Evolutionary conservation across 2,329 filamentous ascomycete genomes (phyloP).

Genomic region (Fusarium irregulare): DNA sequence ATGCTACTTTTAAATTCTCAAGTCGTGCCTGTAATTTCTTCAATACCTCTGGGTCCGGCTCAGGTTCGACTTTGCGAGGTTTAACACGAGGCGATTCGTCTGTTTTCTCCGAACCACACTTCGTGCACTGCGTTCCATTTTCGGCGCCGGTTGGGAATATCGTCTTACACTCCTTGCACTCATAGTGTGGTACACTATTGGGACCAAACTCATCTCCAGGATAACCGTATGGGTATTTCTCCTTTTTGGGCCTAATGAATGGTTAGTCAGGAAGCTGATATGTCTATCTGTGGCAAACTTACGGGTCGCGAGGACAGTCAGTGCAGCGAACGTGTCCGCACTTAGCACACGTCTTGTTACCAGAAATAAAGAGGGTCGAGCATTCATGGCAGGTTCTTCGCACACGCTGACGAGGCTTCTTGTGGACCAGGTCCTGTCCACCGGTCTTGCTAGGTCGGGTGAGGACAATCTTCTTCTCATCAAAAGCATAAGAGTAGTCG

Average conservation of each 20-base stretch:
- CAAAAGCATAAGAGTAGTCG: slow-evolving; percentile 60
- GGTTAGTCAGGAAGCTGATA: slow-evolving; percentile 20
- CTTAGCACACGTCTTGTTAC: slow-evolving; percentile 71
- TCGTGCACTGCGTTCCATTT: slow-evolving; percentile 66
- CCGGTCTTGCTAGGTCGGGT: slow-evolving; percentile 74
- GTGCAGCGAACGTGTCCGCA: slow-evolving; percentile 82
- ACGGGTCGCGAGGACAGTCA: slow-evolving; percentile 84
- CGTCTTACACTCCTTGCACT: slow-evolving; percentile 72
- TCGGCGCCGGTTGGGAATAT: slow-evolving; percentile 64
- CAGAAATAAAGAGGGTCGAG: slow-evolving; percentile 67
- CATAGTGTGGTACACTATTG: slow-evolving; percentile 63
- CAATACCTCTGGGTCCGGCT: slow-evolving; percentile 70
- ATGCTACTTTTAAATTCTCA: slow-evolving; percentile 55
- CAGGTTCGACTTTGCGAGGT: slow-evolving; percentile 69
- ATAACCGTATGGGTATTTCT: slow-evolving; percentile 77
- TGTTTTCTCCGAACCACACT: slow-evolving; percentile 71
- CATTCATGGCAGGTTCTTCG: slow-evolving; percentile 83
- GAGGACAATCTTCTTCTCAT: slow-evolving; percentile 63
- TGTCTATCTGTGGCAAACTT: slow-evolving; percentile 55
- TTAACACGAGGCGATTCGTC: slow-evolving; percentile 67
- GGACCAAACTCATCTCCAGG: slow-evolving; percentile 71
- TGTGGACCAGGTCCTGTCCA: slow-evolving; percentile 77
- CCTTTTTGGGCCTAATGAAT: slow-evolving; percentile 67
- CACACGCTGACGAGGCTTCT: slow-evolving; percentile 77
- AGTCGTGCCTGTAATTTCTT: slow-evolving; percentile 68